Evolutionary conservation across 2,329 filamentous ascomycete species (phyloP).

Genomic region (Metarhizium sp.): DNA sequence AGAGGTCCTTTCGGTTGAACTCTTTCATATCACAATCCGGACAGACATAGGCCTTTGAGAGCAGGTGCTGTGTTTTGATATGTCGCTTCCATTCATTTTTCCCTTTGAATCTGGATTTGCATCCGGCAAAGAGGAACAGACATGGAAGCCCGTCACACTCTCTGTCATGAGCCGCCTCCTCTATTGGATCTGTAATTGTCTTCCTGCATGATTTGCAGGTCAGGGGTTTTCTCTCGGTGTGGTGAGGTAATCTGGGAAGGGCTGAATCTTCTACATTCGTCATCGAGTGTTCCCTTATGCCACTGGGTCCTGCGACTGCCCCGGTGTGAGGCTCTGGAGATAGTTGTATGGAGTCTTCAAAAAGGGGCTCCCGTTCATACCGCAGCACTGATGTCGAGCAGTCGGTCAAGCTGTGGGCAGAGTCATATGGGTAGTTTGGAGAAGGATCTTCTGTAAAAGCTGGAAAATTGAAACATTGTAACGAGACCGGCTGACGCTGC

Average conservation of each 20-base stretch:
- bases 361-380: background rate
- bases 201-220: conserved; percentile 1
- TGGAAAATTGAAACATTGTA: background rate
- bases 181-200: conserved; percentile 20
- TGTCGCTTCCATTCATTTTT: conserved; percentile 98
- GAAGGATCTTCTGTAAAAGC: background rate
- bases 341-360: background rate
- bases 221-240: conserved; percentile 2
- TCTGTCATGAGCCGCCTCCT: background rate
- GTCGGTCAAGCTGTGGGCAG: background rate
- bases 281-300: background rate
- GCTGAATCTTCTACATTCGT: background rate
- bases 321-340: background rate
- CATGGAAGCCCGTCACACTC: conserved; percentile 50
- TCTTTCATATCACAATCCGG: conserved; percentile 48
- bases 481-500: background rate
- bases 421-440: background rate
- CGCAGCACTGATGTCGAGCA: background rate
- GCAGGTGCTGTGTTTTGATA: conserved; percentile 69
- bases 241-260: background rate
- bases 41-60: conserved; percentile 67
- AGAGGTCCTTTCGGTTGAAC: conserved; percentile 90
- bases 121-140: conserved; percentile 71
- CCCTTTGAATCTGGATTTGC: conserved; percentile 58
- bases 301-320: background rate